phyloP scores from a whole-genome alignment of 2,329 filamentous ascomycete genomes.

The Monilinia laxa region DNA sequence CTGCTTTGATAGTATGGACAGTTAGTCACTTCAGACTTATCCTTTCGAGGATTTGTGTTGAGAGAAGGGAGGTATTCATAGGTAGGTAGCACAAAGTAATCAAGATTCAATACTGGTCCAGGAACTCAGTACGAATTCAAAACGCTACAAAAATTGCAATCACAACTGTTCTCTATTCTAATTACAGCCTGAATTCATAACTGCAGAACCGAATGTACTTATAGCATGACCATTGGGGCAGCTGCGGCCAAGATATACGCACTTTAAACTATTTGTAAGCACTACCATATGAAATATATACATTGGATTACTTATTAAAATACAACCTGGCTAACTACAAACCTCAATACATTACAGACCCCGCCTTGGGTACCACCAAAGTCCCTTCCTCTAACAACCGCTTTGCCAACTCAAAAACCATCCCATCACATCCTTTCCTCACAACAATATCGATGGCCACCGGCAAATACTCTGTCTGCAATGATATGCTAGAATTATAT shows the following conservation, averaged over 20 bases:
- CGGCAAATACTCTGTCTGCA: conserved; percentile 52
- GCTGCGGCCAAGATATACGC: not conserved
- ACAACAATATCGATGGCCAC: conserved; percentile 59
- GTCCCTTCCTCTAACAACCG: conserved; percentile 52
- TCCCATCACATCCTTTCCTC: conserved; percentile 59
- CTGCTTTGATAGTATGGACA: no score
- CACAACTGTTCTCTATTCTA: not conserved
- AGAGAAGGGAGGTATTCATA: no score
- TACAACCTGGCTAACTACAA: not conserved
- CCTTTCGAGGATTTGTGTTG: no score
- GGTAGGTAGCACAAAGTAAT: no score
- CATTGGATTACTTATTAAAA: not conserved
- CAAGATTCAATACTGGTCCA: no score
- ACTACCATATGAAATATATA: not conserved
- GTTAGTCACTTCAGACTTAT: no score
- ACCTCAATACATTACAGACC: conserved; percentile 37
- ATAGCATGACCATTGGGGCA: not conserved
- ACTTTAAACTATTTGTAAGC: not conserved
- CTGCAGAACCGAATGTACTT: no score
- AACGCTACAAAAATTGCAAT: not conserved
- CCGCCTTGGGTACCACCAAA: conserved; percentile 45
- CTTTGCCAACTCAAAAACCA: conserved; percentile 54
- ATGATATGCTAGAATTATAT: conserved; percentile 50
- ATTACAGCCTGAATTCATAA: no score
- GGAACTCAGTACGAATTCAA: not conserved